A percentile compares a stretch with the other conserved stretches of the same genome.
phyloP scores from a whole-genome alignment of 805 yeast genomes.

The Myxozyma neotropica region DNA sequence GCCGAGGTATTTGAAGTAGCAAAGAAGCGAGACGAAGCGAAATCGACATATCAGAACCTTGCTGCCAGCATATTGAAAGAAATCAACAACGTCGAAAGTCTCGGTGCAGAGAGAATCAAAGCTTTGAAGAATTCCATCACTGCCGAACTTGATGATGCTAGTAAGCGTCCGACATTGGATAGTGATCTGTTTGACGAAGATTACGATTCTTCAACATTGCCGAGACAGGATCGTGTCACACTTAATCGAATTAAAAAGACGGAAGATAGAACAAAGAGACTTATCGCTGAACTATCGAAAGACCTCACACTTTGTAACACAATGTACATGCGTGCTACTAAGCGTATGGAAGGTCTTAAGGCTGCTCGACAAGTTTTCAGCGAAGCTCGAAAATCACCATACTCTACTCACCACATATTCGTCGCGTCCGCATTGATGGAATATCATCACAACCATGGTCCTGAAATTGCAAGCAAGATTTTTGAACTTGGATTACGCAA shows the following conservation, averaged over 20 bases:
- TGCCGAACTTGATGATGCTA: constrained; percentile 18
- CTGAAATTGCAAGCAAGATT: constrained; percentile 70
- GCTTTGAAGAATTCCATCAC: constrained; percentile 3
- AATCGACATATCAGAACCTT: constrained; percentile 53
- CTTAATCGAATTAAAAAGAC: constrained; percentile 27
- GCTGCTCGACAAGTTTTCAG: constrained; percentile 76
- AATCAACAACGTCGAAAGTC: constrained; percentile 39
- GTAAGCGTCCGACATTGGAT: background rate
- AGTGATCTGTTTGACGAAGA: constrained; percentile 7
- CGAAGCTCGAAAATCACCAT: constrained; percentile 64
- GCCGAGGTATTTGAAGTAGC: constrained; percentile 71
- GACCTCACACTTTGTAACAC: constrained; percentile 68
- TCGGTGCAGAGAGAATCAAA: constrained; percentile 32
- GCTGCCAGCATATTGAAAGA: constrained; percentile 51
- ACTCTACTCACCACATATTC: constrained; percentile 71
- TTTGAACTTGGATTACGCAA: constrained; percentile 76
- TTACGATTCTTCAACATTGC: background rate
- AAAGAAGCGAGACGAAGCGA: constrained; percentile 54
- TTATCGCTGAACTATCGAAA: constrained; percentile 39
- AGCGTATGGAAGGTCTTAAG: constrained; percentile 64
- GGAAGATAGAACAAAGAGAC: constrained; percentile 28
- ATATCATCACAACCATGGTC: constrained; percentile 56
- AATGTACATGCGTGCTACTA: constrained; percentile 68
- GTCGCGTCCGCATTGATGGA: constrained; percentile 84
- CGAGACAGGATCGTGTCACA: background rate